A percentile compares a stretch with the other conserved stretches of the same genome.
Conservation (phyloP, 1,139 yeast species). For the Kodamaea arcana region DNA sequence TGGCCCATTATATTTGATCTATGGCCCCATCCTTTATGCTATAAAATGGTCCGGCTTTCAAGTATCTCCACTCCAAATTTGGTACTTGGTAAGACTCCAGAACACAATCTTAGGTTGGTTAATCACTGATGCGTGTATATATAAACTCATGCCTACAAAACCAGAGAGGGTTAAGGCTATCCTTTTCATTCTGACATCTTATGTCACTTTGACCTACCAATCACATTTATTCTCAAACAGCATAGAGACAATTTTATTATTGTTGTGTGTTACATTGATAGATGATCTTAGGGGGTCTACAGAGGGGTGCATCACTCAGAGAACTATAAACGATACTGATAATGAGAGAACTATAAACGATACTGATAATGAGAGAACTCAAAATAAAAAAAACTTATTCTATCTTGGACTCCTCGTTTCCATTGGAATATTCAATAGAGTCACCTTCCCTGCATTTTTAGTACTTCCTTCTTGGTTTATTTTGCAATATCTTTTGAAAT, state of each 20-base stretch:
- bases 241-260: slow-evolving; percentile 67
- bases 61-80: slow-evolving; percentile 42
- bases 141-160: slow-evolving; percentile 50
- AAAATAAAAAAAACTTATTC: slow-evolving; percentile 15
- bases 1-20: slow-evolving; percentile 62
- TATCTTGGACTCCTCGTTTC: slow-evolving; percentile 53
- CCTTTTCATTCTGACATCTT: slow-evolving; percentile 70
- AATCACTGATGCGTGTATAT: slow-evolving; percentile 49
- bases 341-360: no score
- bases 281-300: slow-evolving; percentile 38
- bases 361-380: background rate
- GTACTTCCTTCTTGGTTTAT: slow-evolving; percentile 52
- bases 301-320: slow-evolving; percentile 12
- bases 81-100: slow-evolving; percentile 57
- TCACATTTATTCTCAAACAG: slow-evolving; percentile 87
- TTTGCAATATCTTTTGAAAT: slow-evolving; percentile 31
- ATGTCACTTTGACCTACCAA: slow-evolving; percentile 75
- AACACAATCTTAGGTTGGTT: slow-evolving; percentile 58
- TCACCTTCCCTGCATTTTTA: slow-evolving; percentile 77
- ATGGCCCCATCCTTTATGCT: slow-evolving; percentile 60
- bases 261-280: slow-evolving; percentile 51
- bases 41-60: slow-evolving; percentile 19
- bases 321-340: no score
- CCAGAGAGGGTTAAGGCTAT: slow-evolving; percentile 63
- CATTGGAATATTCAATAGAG: slow-evolving; percentile 76